Conservation (phyloP, 192 early-diverging fungal genomes). For the Entomortierella beljakovae region DNA sequence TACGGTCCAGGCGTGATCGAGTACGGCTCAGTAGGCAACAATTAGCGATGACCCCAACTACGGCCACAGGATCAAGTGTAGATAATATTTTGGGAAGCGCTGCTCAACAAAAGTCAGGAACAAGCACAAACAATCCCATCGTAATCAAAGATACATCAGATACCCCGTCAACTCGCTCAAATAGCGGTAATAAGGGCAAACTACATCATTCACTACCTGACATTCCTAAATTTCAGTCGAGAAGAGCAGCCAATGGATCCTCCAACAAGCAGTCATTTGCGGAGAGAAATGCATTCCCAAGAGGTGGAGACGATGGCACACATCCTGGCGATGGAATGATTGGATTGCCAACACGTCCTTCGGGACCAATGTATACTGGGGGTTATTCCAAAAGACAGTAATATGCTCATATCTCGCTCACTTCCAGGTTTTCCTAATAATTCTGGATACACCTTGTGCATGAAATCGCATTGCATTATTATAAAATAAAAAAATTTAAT, state of each 20-base stretch:
- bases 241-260: constrained; percentile 5
- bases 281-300: constrained; percentile 41
- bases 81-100: not conserved
- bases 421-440: too few relatives aligned
- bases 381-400: constrained; percentile 22
- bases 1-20: too few relatives aligned
- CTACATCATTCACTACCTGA: not conserved
- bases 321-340: not conserved
- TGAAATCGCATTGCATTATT: too few relatives aligned
- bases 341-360: not conserved
- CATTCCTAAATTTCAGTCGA: constrained; percentile 3
- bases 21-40: too few relatives aligned
- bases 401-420: not conserved
- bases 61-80: constrained; percentile 5
- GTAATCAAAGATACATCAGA: constrained; percentile 2
- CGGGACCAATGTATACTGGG: constrained; percentile 43
- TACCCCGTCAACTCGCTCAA: not conserved
- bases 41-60: constrained; percentile 1
- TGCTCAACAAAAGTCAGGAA: not conserved
- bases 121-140: not conserved
- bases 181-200: not conserved
- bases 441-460: too few relatives aligned
- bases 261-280: constrained; percentile 23
- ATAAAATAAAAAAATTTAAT: not conserved
- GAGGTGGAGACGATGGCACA: constrained; percentile 1